Evolutionary conservation across 2,329 filamentous ascomycete species (phyloP).

Genomic region (Sporothrix protearum): DNA sequence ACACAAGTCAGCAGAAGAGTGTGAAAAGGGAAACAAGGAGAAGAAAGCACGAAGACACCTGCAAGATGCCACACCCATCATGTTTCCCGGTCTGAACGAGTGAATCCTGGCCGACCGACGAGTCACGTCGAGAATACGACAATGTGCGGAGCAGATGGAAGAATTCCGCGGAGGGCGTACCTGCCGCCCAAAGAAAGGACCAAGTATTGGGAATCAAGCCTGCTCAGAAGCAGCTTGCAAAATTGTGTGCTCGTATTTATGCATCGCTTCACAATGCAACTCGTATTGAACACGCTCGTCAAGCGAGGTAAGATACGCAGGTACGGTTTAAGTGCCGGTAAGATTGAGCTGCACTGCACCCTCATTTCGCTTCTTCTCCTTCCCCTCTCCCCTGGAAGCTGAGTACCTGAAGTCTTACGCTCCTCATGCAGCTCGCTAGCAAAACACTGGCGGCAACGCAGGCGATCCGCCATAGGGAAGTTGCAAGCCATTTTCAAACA

Average conservation of each 20-base stretch:
- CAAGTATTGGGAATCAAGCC: background rate
- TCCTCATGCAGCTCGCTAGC: background rate
- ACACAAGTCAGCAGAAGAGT: background rate
- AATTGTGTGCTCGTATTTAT: background rate
- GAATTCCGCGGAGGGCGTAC: background rate
- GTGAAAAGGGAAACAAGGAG: too few species aligned
- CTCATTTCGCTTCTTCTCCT: background rate
- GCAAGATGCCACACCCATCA: background rate
- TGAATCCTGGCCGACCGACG: background rate
- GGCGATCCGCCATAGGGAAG: background rate
- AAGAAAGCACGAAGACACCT: background rate
- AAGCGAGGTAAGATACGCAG: too few species aligned
- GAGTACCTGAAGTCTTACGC: background rate
- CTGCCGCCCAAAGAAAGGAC: background rate
- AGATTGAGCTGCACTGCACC: background rate
- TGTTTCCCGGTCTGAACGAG: slow-evolving; percentile 1
- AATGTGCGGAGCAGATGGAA: background rate
- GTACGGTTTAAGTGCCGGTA: background rate
- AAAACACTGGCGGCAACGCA: background rate
- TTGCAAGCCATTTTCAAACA: slow-evolving; percentile 7
- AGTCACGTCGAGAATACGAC: slow-evolving; percentile 1
- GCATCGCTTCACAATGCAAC: background rate
- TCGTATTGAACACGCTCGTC: background rate
- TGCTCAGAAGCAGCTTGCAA: background rate
- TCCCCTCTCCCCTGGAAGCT: background rate